These are phyloP conservation scores for Plantago rigida DNA, from an alignment of 305 asterid species.

Conservation along the genomic window DNA sequence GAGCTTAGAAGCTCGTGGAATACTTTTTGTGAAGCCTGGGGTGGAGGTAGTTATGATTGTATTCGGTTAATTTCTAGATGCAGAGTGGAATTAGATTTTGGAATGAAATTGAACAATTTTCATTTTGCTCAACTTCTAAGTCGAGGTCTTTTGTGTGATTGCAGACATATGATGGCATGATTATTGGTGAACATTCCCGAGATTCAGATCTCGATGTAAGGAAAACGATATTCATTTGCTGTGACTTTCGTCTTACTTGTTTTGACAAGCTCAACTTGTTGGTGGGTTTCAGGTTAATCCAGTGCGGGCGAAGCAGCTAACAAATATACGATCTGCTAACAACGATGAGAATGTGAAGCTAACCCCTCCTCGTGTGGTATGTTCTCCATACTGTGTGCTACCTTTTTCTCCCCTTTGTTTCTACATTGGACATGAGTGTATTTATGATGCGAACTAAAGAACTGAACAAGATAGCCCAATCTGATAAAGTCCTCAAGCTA, in stretches of 20 bases:
- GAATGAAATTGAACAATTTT: constrained; percentile 21
- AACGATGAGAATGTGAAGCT: constrained; percentile 89
- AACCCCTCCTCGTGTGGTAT: constrained; percentile 92
- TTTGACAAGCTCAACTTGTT: constrained; percentile 18
- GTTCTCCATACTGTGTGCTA: constrained; percentile 25
- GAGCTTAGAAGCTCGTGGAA: constrained; percentile 93
- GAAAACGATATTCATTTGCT: constrained; percentile 3
- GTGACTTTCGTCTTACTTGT: constrained; percentile 8
- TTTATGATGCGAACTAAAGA: not conserved
- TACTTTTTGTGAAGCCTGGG: constrained; percentile 82
- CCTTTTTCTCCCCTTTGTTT: not conserved
- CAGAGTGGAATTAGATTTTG: not conserved
- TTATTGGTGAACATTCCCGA: constrained; percentile 94
- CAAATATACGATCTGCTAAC: constrained; percentile 66
- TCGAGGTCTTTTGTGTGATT: constrained; percentile 20
- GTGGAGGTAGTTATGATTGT: constrained; percentile 54
- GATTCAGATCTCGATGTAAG: constrained; percentile 97
- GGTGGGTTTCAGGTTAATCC: constrained; percentile 66
- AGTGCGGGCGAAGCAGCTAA: constrained; percentile 70
- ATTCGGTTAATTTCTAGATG: constrained; percentile 15
- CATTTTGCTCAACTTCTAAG: constrained; percentile 7
- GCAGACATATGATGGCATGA: constrained; percentile 99
- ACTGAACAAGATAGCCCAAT: not conserved
- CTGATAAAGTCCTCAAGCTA: too few species aligned
- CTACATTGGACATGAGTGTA: not conserved